Conservation (phyloP, 2,329 filamentous ascomycete species). For the Fusarium tanahbumbuense region DNA sequence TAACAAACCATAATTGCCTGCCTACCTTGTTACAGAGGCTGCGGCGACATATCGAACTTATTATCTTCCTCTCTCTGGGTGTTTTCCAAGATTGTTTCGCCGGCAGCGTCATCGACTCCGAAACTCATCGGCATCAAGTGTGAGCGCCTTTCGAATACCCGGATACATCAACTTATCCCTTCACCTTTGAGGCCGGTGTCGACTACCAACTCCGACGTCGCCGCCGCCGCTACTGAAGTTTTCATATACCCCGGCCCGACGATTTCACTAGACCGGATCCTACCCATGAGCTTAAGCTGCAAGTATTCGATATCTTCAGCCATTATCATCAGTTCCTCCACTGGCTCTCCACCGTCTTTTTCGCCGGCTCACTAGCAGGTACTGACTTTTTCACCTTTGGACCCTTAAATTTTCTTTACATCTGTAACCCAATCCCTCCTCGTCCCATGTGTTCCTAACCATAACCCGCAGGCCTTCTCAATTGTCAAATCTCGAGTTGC, state of each 20-base stretch:
- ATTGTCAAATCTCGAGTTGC: constrained; percentile 27
- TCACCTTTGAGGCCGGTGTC: constrained; percentile 9
- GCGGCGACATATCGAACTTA: constrained; percentile 7
- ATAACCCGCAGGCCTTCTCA: constrained; percentile 42
- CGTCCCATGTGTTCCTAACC: constrained; percentile 27
- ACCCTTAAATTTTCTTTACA: constrained; percentile 24
- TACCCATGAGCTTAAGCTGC: constrained; percentile 26
- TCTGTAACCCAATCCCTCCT: constrained; percentile 28
- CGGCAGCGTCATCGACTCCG: constrained; percentile 22
- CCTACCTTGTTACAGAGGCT: constrained; percentile 9
- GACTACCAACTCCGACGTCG: constrained; percentile 23
- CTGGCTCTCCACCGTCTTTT: constrained; percentile 46
- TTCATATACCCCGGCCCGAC: constrained; percentile 36
- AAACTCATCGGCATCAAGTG: constrained; percentile 27
- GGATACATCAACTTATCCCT: constrained; percentile 15
- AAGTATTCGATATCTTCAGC: constrained; percentile 37
- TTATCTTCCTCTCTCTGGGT: constrained; percentile 11
- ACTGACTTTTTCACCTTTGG: constrained; percentile 33
- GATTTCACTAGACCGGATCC: constrained; percentile 30
- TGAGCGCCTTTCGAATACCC: constrained; percentile 16
- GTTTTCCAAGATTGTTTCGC: constrained; percentile 6
- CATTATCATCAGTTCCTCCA: constrained; percentile 39
- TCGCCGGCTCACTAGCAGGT: constrained; percentile 40
- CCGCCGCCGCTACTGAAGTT: constrained; percentile 30
- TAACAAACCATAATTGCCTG: not conserved